These are phyloP conservation scores for Annulohypoxylon stygium DNA, from an alignment of 495 filamentous ascomycete species.

Conservation along the genomic window DNA sequence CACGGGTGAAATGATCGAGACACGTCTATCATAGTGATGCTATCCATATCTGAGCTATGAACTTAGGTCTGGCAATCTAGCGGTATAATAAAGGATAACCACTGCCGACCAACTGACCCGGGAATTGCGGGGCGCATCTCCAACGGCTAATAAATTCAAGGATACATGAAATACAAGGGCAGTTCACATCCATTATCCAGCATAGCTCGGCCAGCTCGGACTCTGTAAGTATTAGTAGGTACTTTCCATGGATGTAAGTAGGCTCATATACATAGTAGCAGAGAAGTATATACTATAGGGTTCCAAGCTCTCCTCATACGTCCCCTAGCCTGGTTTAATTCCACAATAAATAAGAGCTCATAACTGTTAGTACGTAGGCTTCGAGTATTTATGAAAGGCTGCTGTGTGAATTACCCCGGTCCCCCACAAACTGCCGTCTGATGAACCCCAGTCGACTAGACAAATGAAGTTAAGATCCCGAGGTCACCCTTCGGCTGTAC, in stretches of 20 bases:
- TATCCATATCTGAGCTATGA: background rate
- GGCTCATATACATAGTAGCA: too few species aligned
- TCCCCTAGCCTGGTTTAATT: background rate
- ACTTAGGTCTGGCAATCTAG: background rate
- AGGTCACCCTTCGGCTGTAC: slow-evolving; percentile 47
- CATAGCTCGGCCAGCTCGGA: background rate
- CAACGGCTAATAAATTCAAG: slow-evolving; percentile 40
- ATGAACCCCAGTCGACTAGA: slow-evolving; percentile 28
- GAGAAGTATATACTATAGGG: background rate
- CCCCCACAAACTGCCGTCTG: slow-evolving; percentile 50
- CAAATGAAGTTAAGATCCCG: slow-evolving; percentile 38
- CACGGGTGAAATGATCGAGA: too few species aligned
- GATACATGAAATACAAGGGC: slow-evolving; percentile 1
- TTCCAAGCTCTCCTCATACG: background rate
- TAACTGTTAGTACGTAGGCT: background rate
- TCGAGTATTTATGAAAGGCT: background rate
- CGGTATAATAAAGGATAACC: background rate
- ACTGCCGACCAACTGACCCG: slow-evolving; percentile 39
- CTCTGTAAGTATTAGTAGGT: too few species aligned
- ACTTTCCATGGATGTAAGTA: too few species aligned
- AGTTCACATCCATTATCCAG: background rate
- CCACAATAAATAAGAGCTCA: slow-evolving; percentile 8
- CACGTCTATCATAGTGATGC: too few species aligned
- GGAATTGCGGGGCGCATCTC: slow-evolving; percentile 42
- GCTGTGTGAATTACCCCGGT: slow-evolving; percentile 11